Percentiles rank a stretch among this genome's conserved stretches.
phyloP scores from a whole-genome alignment of 1,284 basidiomycete species.

The Sphagnurus paluster region DNA sequence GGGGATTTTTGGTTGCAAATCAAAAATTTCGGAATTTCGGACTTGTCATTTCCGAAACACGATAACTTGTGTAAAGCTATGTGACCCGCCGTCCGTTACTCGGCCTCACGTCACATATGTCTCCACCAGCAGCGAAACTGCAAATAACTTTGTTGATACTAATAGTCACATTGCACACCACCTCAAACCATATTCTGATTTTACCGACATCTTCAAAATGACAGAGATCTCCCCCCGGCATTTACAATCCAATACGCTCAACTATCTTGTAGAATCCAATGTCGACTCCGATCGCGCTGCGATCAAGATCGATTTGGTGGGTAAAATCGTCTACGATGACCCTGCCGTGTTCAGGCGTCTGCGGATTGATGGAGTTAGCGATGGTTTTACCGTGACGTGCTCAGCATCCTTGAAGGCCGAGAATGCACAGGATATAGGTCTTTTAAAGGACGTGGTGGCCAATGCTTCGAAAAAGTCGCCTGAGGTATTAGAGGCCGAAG shows the following conservation, averaged over 20 bases:
- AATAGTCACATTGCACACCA: too few relatives aligned
- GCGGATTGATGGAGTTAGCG: slow-evolving; percentile 2
- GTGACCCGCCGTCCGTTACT: too few relatives aligned
- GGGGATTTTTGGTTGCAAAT: too few relatives aligned
- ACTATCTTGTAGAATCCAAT: neutral
- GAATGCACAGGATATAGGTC: slow-evolving; percentile 2
- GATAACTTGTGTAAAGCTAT: too few relatives aligned
- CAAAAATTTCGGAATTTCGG: too few relatives aligned
- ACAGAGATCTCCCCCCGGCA: neutral
- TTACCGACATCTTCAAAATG: too few relatives aligned
- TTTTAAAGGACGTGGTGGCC: slow-evolving; percentile 4
- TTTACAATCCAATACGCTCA: neutral
- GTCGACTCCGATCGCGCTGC: neutral
- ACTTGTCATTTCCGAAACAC: too few relatives aligned
- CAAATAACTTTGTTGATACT: too few relatives aligned
- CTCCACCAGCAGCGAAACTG: too few relatives aligned
- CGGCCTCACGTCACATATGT: too few relatives aligned
- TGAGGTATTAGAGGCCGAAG: slow-evolving; percentile 3
- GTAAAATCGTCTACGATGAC: slow-evolving; percentile 1
- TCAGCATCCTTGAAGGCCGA: neutral
- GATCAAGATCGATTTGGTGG: neutral
- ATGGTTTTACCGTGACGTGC: neutral
- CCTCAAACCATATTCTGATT: too few relatives aligned
- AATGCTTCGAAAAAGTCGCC: neutral
- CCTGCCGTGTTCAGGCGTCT: neutral